These are phyloP conservation scores for Rhodotorula kratochvilovae DNA, from an alignment of 768 basidiomycete species.

Conservation along the genomic window DNA sequence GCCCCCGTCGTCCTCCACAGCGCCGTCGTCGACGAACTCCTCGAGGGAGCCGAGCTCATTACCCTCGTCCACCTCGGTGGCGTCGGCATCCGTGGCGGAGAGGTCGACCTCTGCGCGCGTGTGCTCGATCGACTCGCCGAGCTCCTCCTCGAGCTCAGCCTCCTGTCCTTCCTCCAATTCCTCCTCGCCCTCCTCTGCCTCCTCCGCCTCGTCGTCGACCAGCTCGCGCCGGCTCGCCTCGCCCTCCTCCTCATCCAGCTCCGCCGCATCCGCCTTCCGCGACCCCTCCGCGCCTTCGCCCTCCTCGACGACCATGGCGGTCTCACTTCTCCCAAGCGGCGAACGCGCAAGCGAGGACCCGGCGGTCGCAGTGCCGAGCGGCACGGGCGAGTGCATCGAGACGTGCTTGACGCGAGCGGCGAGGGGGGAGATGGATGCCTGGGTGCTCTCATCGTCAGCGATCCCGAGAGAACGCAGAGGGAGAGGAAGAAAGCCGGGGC, in stretches of 20 bases:
- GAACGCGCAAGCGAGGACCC: not conserved
- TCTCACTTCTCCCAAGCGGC: not conserved
- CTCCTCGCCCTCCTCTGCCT: not conserved
- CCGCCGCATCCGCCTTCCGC: no score
- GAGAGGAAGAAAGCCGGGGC: not conserved
- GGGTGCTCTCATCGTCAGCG: not conserved
- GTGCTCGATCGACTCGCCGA: not conserved
- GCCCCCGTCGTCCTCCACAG: no score
- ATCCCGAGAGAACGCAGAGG: not conserved
- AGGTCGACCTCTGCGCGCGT: not conserved
- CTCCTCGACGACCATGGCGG: no score
- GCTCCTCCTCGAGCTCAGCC: not conserved
- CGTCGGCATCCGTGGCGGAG: not conserved
- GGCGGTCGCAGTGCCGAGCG: not conserved
- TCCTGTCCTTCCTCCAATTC: not conserved
- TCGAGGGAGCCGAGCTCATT: not conserved
- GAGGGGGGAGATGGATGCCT: constrained; percentile 29
- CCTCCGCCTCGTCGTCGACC: not conserved
- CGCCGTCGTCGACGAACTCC: not conserved
- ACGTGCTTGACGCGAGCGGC: constrained; percentile 17
- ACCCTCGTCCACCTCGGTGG: not conserved
- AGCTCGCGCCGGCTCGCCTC: not conserved
- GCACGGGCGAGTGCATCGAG: not conserved
- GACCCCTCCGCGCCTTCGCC: no score
- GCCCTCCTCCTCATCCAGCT: not conserved